Base-by-base conservation (phyloP, 2,329 filamentous ascomycete genomes). In the Corinectria fuckeliana region DNA sequence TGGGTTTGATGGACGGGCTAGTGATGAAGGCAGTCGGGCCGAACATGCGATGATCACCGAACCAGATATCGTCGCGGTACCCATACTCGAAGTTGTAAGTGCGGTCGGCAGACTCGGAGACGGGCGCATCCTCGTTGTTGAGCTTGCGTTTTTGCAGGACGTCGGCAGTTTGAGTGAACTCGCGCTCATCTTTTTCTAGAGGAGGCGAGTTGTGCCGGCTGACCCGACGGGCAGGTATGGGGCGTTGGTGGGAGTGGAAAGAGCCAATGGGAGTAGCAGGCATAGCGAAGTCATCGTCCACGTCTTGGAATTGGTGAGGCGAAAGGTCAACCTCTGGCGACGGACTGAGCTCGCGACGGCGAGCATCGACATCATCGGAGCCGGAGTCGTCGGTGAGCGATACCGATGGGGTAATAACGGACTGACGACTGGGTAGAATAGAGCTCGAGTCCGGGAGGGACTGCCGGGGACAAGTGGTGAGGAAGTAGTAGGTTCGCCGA, bases 131-230 rank as follows among this genome's bases (percentile, higher is more conserved):
- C 25, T 82, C 81, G 42, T 75, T 81, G 42, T 75, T 81, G 20
- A 88, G 78, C 70, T 88, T 89, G 61, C 85, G 80, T 73, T 86
- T 88, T 69, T 87, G 91, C 69, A 98, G 85, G 48, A 90, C 92
- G 67, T 92, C 91, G 14, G 95, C 95, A 1, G 93, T 98, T 77
- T 96, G 92, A 6, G 94, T 97, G 73, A 99, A 99, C 76, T 98
- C 95, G 72, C 91, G 91, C 81, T 98, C 94, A 69, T 98, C 94
- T 70, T 91, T 92, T 78, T 98, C 94, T 34, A 98, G 82, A 14
- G 93, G 92, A 50, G 94, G 93, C 64, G 92, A 95, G 21, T 90
- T 88, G n/a, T 89, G 90, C 60, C 91, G 88, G 60, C 75, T 70
- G 66, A 78, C 72, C 69, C 76, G 72, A 58, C 71, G 72, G 60